Base-by-base conservation (phyloP, 495 filamentous ascomycete species). In the Neurospora sp. region DNA sequence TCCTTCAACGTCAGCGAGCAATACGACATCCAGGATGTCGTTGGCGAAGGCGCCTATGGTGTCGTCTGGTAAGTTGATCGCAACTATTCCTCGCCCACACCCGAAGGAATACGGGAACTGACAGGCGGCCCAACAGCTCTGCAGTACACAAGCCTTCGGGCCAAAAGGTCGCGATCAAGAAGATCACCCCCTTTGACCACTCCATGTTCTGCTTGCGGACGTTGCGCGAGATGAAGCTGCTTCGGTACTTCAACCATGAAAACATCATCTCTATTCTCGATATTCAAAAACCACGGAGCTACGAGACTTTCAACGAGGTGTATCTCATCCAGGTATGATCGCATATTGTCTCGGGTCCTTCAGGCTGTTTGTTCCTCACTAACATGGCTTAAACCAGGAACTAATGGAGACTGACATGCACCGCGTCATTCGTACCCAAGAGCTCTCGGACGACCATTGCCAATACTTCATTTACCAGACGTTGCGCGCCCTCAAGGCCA, bases 401-500 rank as follows among this genome's bases (percentile, higher is more conserved):
- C 89, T 99, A 73, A 99, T 99, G 96, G 96, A 99, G 84, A 99
- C 96, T 37, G 96, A 99, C 78, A 99, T 99, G 96, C 96, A 99
- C 80, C 91, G 96, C 68, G 96, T 99, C 73, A 99, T 99, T 77
- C 94, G 96, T 73, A 99, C 96, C 71, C 96, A 99, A 84, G 96
- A 98, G 71, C 88, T 99, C 38, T 98, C 96, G 6, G 96, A 99
- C 78, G 96, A 98, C 78, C 96, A 99, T 80, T 99, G 96, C 87
- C 96, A 99, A 82, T 99, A 98, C 82, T 99, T 99, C 85, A 99
- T 99, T 83, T 99, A 99, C 87, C 96, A 99, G 85, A 99, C 96
- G 11, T 88, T 99, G 70, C 94, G 96, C 77, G 96, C 96, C 18
- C 85, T 99, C 78, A 99, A 99, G 85, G 96, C 96, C 59, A 98